phyloP scores from a whole-genome alignment of 768 basidiomycete species.

The Xerocomellus dryophilus region DNA sequence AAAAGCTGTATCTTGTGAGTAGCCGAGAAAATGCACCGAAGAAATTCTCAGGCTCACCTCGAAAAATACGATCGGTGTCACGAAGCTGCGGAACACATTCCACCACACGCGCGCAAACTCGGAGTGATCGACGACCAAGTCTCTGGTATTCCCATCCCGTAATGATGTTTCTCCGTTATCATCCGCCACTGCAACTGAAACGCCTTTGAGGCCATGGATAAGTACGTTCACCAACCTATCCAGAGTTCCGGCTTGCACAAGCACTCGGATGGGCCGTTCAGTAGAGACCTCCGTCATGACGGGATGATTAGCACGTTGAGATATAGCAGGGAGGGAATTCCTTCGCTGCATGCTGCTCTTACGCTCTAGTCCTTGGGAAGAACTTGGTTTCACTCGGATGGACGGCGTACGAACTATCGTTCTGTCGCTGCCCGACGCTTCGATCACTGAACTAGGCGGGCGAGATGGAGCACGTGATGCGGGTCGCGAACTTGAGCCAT shows the following conservation, averaged over 20 bases:
- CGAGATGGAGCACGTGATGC: slow-evolving; percentile 62
- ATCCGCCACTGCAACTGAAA: slow-evolving; percentile 78
- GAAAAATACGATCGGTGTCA: slow-evolving; percentile 78
- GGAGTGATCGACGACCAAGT: slow-evolving; percentile 64
- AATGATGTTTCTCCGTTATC: slow-evolving; percentile 85
- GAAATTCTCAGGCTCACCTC: slow-evolving; percentile 51
- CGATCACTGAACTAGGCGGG: slow-evolving; percentile 63
- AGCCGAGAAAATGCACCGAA: not conserved
- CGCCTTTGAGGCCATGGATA: slow-evolving; percentile 71
- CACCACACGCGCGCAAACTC: slow-evolving; percentile 83
- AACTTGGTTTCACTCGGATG: slow-evolving; percentile 72
- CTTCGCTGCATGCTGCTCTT: slow-evolving; percentile 72
- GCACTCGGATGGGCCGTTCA: slow-evolving; percentile 69
- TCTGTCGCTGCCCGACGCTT: slow-evolving; percentile 39
- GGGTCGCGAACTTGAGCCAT: slow-evolving; percentile 49
- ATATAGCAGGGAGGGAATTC: slow-evolving; percentile 76
- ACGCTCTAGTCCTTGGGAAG: slow-evolving; percentile 67
- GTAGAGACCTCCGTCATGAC: slow-evolving; percentile 60
- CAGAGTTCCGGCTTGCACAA: slow-evolving; percentile 77
- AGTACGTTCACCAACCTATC: slow-evolving; percentile 72
- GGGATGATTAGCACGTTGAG: slow-evolving; percentile 56
- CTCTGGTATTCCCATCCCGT: slow-evolving; percentile 68
- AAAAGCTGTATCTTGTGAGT: slow-evolving; percentile 49
- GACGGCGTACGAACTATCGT: slow-evolving; percentile 60
- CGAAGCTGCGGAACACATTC: slow-evolving; percentile 78